Evolutionary conservation across 2,329 filamentous ascomycete genomes (phyloP).

Genomic region (Xylaria sp.): DNA sequence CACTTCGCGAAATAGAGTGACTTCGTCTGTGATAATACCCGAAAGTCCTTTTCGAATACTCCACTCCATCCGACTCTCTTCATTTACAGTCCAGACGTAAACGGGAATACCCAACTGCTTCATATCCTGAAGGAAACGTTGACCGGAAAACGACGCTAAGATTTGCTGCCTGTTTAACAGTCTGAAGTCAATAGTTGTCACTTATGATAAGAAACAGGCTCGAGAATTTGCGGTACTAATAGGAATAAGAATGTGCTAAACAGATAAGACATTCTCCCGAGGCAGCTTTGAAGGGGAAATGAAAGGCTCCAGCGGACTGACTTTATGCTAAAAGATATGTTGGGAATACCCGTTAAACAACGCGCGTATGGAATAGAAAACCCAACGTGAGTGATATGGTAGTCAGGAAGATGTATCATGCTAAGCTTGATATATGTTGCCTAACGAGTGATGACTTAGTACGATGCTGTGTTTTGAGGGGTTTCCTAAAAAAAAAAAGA

Average conservation of each 20-base stretch:
- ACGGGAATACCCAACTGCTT: slow-evolving; percentile 68
- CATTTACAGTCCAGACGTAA: slow-evolving; percentile 89
- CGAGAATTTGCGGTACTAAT: too few species aligned
- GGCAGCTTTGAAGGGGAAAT: too few species aligned
- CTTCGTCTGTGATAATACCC: slow-evolving; percentile 88
- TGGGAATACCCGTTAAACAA: slow-evolving; percentile 73
- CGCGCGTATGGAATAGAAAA: slow-evolving; percentile 74
- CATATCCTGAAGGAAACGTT: slow-evolving; percentile 72
- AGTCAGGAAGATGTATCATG: slow-evolving; percentile 69
- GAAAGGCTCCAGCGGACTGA: too few species aligned
- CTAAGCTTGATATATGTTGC: slow-evolving; percentile 75
- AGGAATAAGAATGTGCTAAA: too few species aligned
- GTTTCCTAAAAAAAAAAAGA: background rate
- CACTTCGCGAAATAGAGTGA: slow-evolving; percentile 72
- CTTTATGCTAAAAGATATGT: slow-evolving; percentile 82
- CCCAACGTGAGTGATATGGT: slow-evolving; percentile 74
- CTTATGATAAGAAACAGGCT: too few species aligned
- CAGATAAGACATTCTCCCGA: too few species aligned
- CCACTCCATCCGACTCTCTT: slow-evolving; percentile 83
- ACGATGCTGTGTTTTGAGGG: background rate
- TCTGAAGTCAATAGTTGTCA: too few species aligned
- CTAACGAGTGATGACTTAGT: slow-evolving; percentile 49
- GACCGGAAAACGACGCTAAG: slow-evolving; percentile 75
- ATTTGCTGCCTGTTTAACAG: slow-evolving; percentile 58
- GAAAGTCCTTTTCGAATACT: slow-evolving; percentile 74